Evolutionary conservation across 2,329 filamentous ascomycete genomes (phyloP).

Genomic region (Trichoderma sp.): DNA sequence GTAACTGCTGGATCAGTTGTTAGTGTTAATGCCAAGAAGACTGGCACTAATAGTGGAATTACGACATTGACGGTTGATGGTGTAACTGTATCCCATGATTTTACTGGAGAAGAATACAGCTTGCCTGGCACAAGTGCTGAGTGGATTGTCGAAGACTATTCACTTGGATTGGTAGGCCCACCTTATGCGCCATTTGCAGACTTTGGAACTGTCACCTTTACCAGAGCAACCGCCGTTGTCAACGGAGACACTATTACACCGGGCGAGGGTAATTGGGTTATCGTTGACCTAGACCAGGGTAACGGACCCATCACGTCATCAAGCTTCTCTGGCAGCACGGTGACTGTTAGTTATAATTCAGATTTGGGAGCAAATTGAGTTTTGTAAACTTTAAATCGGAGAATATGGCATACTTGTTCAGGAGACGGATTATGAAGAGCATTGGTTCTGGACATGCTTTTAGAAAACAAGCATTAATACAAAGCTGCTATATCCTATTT

Average conservation of each 20-base stretch:
- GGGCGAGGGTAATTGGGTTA: neutral
- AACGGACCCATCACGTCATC: neutral
- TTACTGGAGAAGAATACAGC: neutral
- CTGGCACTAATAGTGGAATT: neutral
- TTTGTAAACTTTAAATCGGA: too few relatives aligned
- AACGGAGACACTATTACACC: neutral
- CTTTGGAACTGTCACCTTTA: conserved; percentile 10
- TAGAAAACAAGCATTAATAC: too few relatives aligned
- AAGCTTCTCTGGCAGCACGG: neutral
- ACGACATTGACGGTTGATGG: neutral
- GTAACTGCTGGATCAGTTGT: conserved; percentile 7
- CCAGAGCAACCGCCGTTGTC: neutral
- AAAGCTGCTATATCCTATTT: too few relatives aligned
- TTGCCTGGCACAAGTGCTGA: conserved; percentile 9
- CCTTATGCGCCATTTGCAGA: neutral
- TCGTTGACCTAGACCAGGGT: neutral
- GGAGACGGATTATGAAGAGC: too few relatives aligned
- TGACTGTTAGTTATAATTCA: neutral
- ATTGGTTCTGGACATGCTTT: too few relatives aligned
- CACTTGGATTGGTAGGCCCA: neutral
- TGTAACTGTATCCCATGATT: neutral
- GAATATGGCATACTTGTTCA: too few relatives aligned
- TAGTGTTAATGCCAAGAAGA: conserved; percentile 2
- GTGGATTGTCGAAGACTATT: conserved; percentile 11
- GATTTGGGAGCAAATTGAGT: too few relatives aligned